Conservation (phyloP, 2,329 filamentous ascomycete genomes). For the Ustulina deusta region DNA sequence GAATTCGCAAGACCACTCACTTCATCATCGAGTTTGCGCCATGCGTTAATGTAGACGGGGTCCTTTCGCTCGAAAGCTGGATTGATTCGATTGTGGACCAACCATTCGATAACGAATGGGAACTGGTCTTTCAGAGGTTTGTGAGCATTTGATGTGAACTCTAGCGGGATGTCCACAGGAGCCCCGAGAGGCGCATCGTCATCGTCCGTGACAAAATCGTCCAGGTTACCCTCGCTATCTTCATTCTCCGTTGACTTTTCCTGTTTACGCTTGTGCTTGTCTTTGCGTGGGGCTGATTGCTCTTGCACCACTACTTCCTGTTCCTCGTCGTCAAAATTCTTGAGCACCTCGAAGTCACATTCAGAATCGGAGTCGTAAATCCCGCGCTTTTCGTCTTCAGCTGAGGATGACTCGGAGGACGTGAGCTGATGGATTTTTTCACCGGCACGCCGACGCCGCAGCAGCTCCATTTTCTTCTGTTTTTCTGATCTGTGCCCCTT, state of each 20-base stretch:
- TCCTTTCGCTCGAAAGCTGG: slow-evolving; percentile 73
- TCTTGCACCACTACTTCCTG: slow-evolving; percentile 37
- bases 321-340: slow-evolving; percentile 54
- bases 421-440: slow-evolving; percentile 39
- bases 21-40: slow-evolving; percentile 78
- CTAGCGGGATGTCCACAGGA: slow-evolving; percentile 71
- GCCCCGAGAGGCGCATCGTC: slow-evolving; percentile 69
- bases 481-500: slow-evolving; percentile 41
- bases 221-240: slow-evolving; percentile 53
- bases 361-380: slow-evolving; percentile 53
- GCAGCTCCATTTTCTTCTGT: slow-evolving; percentile 42
- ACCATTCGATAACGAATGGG: slow-evolving; percentile 80
- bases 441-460: slow-evolving; percentile 40
- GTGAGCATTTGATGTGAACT: slow-evolving; percentile 75
- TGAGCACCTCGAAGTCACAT: slow-evolving; percentile 47
- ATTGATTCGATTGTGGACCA: slow-evolving; percentile 82
- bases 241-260: slow-evolving; percentile 40
- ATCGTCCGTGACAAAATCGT: slow-evolving; percentile 75
- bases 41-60: slow-evolving; percentile 74
- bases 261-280: slow-evolving; percentile 35
- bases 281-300: slow-evolving; percentile 38
- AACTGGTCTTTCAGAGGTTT: slow-evolving; percentile 80
- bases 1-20: slow-evolving; percentile 74
- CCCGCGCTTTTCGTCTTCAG: slow-evolving; percentile 61
- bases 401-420: slow-evolving; percentile 52